A percentile compares a stretch with the other conserved stretches of the same genome.
Conservation (phyloP, 805 yeast genomes). For the Kodamaea hsintzibuensis region DNA sequence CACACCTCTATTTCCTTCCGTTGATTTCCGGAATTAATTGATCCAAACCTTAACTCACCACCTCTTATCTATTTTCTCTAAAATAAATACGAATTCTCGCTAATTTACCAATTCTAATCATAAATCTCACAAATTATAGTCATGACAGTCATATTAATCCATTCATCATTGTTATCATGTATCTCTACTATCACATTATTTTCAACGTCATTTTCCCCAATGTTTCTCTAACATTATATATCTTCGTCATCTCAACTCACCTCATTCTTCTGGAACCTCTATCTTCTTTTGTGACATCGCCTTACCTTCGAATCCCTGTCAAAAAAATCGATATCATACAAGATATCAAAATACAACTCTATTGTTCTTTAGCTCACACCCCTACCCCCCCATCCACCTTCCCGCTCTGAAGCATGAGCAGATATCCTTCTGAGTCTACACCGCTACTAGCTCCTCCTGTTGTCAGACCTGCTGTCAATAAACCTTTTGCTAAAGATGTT, state of each 20-base stretch:
- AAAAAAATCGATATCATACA: neutral
- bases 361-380: neutral
- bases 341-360: neutral
- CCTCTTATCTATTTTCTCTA: no score
- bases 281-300: neutral
- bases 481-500: constrained; percentile 1
- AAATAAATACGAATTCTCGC: no score
- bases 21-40: no score
- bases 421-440: constrained; percentile 5
- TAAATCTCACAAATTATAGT: no score
- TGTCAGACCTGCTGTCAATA: neutral
- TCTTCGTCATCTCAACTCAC: neutral
- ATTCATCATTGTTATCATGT: no score
- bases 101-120: no score
- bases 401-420: neutral
- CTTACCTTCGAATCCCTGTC: constrained; percentile 1
- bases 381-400: no score
- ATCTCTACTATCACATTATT: no score
- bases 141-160: no score
- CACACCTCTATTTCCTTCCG: no score
- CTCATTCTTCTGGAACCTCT: neutral
- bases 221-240: neutral
- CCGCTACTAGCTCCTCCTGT: constrained; percentile 3
- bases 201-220: neutral
- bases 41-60: no score